Evolutionary conservation across 495 filamentous ascomycete genomes (phyloP).

Genomic region (Daldinia grandis): DNA sequence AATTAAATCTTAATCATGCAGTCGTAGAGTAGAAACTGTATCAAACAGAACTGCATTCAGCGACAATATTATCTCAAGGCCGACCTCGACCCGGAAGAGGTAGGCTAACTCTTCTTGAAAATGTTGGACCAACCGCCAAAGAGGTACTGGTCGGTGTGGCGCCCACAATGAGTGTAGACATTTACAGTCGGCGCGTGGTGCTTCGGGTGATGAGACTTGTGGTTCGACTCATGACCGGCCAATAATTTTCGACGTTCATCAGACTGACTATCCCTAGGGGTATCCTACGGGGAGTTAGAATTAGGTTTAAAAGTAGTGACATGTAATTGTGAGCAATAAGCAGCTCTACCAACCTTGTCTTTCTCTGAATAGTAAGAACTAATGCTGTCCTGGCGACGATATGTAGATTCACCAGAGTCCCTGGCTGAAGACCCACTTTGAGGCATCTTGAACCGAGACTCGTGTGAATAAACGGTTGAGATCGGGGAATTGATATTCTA

Average conservation of each 20-base stretch:
- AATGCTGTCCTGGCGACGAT: conserved; percentile 38
- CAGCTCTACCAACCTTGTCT: conserved; percentile 36
- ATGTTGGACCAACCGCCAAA: conserved; percentile 44
- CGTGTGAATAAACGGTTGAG: not conserved
- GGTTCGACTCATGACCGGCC: conserved; percentile 8
- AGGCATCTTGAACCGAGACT: conserved; percentile 28
- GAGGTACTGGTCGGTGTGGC: conserved; percentile 47
- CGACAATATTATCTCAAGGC: not conserved
- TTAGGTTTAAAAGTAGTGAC: not conserved
- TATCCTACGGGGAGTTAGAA: conserved; percentile 30
- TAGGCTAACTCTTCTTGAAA: conserved; percentile 36
- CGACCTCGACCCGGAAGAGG: not conserved
- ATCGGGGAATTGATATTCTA: not conserved
- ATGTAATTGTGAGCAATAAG: not conserved
- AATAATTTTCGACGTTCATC: conserved; percentile 20
- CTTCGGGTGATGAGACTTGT: conserved; percentile 28
- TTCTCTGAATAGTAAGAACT: conserved; percentile 38
- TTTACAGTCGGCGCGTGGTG: conserved; percentile 46
- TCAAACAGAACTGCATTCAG: conserved; percentile 18
- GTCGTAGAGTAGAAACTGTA: conserved; percentile 11
- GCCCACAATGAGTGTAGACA: conserved; percentile 46
- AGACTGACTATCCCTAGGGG: conserved; percentile 7
- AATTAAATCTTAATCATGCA: conserved; percentile 28
- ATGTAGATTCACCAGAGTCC: conserved; percentile 17
- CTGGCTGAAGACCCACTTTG: conserved; percentile 22